Conservation (phyloP, 2,329 filamentous ascomycete genomes). For the Venturia oleaginea region DNA sequence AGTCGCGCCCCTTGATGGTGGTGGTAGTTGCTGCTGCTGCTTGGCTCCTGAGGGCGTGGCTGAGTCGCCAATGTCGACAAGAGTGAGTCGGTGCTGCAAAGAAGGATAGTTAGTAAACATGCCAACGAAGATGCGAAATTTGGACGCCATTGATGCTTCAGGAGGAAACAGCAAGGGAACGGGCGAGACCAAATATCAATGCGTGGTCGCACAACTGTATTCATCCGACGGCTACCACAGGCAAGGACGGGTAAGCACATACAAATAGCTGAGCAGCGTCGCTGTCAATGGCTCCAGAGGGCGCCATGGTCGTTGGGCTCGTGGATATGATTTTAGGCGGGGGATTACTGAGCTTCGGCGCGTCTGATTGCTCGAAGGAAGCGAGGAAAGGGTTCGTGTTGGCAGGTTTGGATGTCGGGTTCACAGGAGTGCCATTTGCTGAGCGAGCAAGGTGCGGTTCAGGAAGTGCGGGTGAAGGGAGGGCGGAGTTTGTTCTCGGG, state of each 20-base stretch:
- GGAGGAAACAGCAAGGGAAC: background rate
- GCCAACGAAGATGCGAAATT: conserved; percentile 29
- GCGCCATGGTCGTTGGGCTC: conserved; percentile 4
- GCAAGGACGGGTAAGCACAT: background rate
- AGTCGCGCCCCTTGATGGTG: conserved; percentile 31
- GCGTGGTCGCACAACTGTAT: background rate
- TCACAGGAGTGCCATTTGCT: conserved; percentile 31
- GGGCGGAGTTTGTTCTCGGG: conserved; percentile 52
- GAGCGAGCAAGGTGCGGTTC: conserved; percentile 44
- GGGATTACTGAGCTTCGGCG: conserved; percentile 22
- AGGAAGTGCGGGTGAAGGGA: conserved; percentile 26
- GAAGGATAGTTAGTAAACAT: conserved; percentile 35
- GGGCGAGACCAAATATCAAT: background rate
- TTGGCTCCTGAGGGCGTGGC: conserved; percentile 27
- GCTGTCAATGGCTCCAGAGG: conserved; percentile 15
- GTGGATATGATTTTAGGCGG: background rate
- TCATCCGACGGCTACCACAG: conserved; percentile 10
- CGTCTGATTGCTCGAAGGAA: conserved; percentile 34
- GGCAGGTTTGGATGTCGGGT: background rate
- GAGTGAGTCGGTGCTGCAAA: conserved; percentile 55
- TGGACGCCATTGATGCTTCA: conserved; percentile 27
- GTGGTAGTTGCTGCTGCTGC: conserved; percentile 35
- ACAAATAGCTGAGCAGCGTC: conserved; percentile 61
- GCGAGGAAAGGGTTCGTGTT: conserved; percentile 66
- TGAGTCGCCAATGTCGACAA: conserved; percentile 45